Evolutionary conservation across 192 early-diverging fungal species (phyloP), one percentile per base, ranked within the genome.

Genomic region (Diversispora eburnea): DNA sequence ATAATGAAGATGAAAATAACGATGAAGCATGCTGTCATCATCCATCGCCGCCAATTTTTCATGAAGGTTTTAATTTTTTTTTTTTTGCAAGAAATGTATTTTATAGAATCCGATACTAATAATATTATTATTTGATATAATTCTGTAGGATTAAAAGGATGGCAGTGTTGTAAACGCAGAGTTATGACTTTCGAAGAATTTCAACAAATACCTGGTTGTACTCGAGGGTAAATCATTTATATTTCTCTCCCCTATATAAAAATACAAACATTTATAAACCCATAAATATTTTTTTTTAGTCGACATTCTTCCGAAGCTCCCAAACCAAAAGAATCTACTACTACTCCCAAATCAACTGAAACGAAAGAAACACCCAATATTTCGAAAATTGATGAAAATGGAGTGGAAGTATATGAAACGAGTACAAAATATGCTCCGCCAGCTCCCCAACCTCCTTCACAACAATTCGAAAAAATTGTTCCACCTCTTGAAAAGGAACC

Each of bases 101-200:
- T 19, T 42, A 39, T n/a, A 39, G 3, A 15, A 70, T 72, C 17
- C 41, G 0, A 8, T 3, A 2, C 0, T 42, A 17, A 63, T 4
- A 20, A 39, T 73, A 19, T 45, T 0, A 22, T 10, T 57, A 17
- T 6, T 52, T 13, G 52, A 8, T 19, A 49, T 10, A 33, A 33
- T 33, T 33, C 25, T 45, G 13, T 72, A 81, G 77, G 80, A 51
- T 83, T 90, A 55, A 92, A 95, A 83, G 93, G 95, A 55, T 99
- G 95, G 95, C 89, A 89, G 56, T 99, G 97, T 83, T 99, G 97
- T 83, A 80, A 85, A 33, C 94, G 95, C 67, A 88, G 93, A 45
- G 95, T 96, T 67, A 82, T 79, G 43, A 90, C 92, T 58, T 99
- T 99, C 76, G 91, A 97, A 80, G 94, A 94, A 51, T 99, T 99